These are phyloP conservation scores for Beauveria rudraprayagi DNA, from an alignment of 2,329 filamentous ascomycete species.

Conservation along the genomic window DNA sequence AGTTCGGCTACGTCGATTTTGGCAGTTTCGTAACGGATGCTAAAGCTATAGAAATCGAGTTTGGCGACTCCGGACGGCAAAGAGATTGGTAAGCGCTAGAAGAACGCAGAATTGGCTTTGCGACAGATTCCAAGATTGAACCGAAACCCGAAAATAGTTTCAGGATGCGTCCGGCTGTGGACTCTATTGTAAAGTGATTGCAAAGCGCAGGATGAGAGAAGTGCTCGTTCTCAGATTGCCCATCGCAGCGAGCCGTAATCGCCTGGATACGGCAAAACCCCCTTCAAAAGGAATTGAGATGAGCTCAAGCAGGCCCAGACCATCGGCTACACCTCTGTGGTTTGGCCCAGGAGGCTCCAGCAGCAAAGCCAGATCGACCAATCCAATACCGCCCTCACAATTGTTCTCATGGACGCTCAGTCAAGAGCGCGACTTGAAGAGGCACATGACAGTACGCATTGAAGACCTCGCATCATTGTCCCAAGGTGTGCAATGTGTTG, in stretches of 20 bases:
- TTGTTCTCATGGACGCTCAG: constrained; percentile 19
- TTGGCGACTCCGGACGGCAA: constrained; percentile 17
- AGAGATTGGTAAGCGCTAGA: constrained; percentile 25
- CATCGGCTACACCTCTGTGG: constrained; percentile 7
- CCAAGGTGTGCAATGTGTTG: too few species aligned
- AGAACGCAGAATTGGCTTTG: constrained; percentile 22
- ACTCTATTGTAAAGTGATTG: constrained; percentile 16
- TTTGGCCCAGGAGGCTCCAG: constrained; percentile 16
- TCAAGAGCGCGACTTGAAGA: constrained; percentile 17
- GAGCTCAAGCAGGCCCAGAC: constrained; percentile 22
- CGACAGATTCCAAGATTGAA: constrained; percentile 15
- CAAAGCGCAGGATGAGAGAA: constrained; percentile 17
- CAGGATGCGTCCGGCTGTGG: constrained; percentile 15
- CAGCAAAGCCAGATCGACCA: constrained; percentile 21
- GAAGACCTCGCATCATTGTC: not conserved
- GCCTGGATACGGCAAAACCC: constrained; percentile 13
- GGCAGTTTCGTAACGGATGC: constrained; percentile 29
- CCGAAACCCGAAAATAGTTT: constrained; percentile 11
- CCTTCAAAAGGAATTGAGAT: constrained; percentile 18
- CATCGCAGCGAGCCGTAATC: constrained; percentile 18
- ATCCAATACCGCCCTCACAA: constrained; percentile 18
- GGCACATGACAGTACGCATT: constrained; percentile 12
- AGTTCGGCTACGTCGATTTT: constrained; percentile 22
- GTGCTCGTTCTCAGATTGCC: constrained; percentile 9
- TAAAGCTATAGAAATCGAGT: constrained; percentile 24